Evolutionary conservation across 1,284 basidiomycete species (phyloP), one percentile per base, ranked within the genome.

Genomic region (Cryptococcus maquisensis): DNA sequence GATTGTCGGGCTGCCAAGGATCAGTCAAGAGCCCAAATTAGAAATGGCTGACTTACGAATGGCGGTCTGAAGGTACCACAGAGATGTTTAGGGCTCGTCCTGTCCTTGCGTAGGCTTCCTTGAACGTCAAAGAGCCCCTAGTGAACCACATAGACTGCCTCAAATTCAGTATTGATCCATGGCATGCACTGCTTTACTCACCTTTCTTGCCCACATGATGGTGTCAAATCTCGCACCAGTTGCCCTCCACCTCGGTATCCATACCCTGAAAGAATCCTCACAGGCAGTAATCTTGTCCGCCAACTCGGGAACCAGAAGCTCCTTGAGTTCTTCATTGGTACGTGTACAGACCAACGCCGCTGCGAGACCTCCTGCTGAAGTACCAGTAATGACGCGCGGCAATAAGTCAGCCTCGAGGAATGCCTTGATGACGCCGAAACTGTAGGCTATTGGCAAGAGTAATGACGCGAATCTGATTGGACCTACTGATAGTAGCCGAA

Each of bases 141-240:
- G 93, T 98, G 75, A 97, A 98, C 78, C 91, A 98, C 44, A 84
- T 79, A 3, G 82, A 74, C 81, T 83, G 66, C 5, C 16, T 20
- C 35, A 40, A 41, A 35, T 28, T 59, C 75, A 80, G 78, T 79
- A n/a, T 45, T 13, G 15, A 41, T 43, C 21, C n/a, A 28, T 9
- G 32, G 12, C 12, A 26, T 12, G 13, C 10, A 44, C 20, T 32
- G 28, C 28, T 32, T 38, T 21, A 49, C 67, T 46, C 47, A 89
- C 90, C 82, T 96, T 96, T 63, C 83, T 80, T 10, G 95, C 96
- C 96, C 96, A 98, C 62, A 81, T 69, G 10, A 94, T 79, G 18
- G 90, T 87, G 62, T 96, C 92, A 73, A 98, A 99, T 42, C 95
- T 81, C 8, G 96, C 95, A 10, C 96, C 96, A 0, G 92, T 97